These are phyloP conservation scores for Fusarium ambrosium DNA, from an alignment of 2,329 filamentous ascomycete species.

Conservation along the genomic window DNA sequence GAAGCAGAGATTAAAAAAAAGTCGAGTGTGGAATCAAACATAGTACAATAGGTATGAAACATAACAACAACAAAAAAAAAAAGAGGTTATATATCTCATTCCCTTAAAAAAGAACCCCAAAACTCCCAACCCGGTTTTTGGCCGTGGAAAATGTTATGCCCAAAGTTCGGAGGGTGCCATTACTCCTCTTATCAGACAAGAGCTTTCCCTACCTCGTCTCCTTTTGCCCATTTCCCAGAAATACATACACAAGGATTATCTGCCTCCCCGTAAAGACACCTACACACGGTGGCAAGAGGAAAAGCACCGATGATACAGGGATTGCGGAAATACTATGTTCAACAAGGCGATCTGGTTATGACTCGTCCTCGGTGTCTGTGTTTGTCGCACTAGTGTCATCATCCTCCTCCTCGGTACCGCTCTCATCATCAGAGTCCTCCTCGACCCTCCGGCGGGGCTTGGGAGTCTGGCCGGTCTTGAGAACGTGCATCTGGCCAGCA, in stretches of 20 bases:
- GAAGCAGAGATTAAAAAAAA: not conserved
- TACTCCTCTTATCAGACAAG: slow-evolving; percentile 9
- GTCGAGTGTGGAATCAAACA: slow-evolving; percentile 9
- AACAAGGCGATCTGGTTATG: slow-evolving; percentile 50
- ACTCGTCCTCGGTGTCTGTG: slow-evolving; percentile 75
- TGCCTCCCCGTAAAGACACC: slow-evolving; percentile 13
- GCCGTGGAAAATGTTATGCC: slow-evolving; percentile 26
- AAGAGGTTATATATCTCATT: slow-evolving; percentile 22
- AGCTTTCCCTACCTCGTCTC: slow-evolving; percentile 2
- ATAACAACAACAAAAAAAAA: slow-evolving; percentile 9
- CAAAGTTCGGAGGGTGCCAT: slow-evolving; percentile 21
- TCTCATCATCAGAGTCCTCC: slow-evolving; percentile 82
- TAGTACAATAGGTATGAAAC: slow-evolving; percentile 10
- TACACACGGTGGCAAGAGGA: not conserved
- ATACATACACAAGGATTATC: slow-evolving; percentile 30
- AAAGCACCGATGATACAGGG: slow-evolving; percentile 5
- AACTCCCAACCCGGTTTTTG: slow-evolving; percentile 37
- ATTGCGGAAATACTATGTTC: slow-evolving; percentile 19
- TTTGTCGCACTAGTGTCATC: slow-evolving; percentile 77
- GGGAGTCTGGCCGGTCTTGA: slow-evolving; percentile 77
- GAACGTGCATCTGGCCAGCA: slow-evolving; percentile 89
- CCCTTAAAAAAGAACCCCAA: slow-evolving; percentile 22
- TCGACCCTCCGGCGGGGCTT: slow-evolving; percentile 69
- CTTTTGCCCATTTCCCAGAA: slow-evolving; percentile 19
- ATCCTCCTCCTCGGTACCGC: slow-evolving; percentile 79